Evolutionary conservation across 1,139 yeast species (phyloP), one percentile per base, ranked within the genome.

Genomic region (Suhomyces yuchorum): DNA sequence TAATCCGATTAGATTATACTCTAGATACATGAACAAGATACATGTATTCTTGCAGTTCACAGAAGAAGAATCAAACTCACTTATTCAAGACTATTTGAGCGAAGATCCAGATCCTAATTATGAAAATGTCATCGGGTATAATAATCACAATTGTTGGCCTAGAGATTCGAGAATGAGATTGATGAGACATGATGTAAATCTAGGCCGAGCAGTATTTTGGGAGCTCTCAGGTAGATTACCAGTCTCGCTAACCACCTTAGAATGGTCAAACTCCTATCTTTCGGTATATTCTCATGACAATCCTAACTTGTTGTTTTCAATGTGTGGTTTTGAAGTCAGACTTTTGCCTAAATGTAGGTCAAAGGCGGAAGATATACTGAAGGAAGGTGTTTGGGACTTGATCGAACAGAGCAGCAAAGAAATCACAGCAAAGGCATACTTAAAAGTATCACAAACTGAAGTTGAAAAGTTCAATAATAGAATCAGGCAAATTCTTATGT

Each of bases 321-420:
- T 95, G 95, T 86, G 95, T 66, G 99, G 99, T 0, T 95, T 95
- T 70, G 99, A 95, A 60, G 86, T 93, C 1, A 74, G 99, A 46
- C 85, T 95, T 28, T 64, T 90, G 42, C 99, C 99, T 2, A 89
- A 83, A 59, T 56, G 68, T 33, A 76, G 97, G 53, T 65, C 77
- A 48, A 61, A 60, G 18, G 84, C 77, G 20, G 80, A 75, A 33
- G 60, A 68, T 2, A 66, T 81, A 1, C 71, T 82, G 0, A 67
- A 67, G 44, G 98, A 92, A 67, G 95, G 97, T 43, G 91, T 87
- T 2, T 95, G 99, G 99, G 96, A 88, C 61, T 73, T 95, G 44
- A 70, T 85, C 8, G 81, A 92, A 56, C 84, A 82, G 42, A 62
- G 65, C 1, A 81, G 96, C 0, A 88, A 87, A 61, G 96, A 91